These are phyloP conservation scores for Cryptosporidium xiaoi DNA, from an alignment of 169 alveolate genomes.

Conservation along the genomic window DNA sequence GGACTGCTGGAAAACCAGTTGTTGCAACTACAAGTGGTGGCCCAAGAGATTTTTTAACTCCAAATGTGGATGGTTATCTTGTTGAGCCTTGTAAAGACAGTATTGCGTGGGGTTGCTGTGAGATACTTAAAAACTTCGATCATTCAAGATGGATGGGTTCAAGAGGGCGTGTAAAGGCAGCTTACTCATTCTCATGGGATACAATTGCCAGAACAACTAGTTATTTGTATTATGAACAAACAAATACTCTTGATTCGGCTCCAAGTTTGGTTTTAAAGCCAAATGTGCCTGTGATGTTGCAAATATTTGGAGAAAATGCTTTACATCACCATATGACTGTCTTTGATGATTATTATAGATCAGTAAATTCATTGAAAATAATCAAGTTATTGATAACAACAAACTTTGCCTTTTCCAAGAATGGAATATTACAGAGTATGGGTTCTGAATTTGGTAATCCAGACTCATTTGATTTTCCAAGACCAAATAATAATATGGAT, in stretches of 20 bases:
- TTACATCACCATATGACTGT: slow-evolving; percentile 81
- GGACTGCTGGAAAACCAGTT: slow-evolving; percentile 85
- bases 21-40: slow-evolving; percentile 86
- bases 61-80: slow-evolving; percentile 78
- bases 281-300: slow-evolving; percentile 32
- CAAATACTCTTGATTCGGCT: slow-evolving; percentile 76
- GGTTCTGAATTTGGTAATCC: slow-evolving; percentile 88
- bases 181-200: slow-evolving; percentile 81
- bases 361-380: slow-evolving; percentile 79
- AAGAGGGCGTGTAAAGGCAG: slow-evolving; percentile 80
- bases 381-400: slow-evolving; percentile 59
- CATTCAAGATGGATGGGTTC: slow-evolving; percentile 82
- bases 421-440: slow-evolving; percentile 83
- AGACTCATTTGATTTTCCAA: slow-evolving; percentile 86
- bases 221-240: slow-evolving; percentile 77
- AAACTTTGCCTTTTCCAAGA: slow-evolving; percentile 79
- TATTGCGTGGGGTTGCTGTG: slow-evolving; percentile 83
- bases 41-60: slow-evolving; percentile 83
- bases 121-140: slow-evolving; percentile 79
- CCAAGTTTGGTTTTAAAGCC: slow-evolving; percentile 56
- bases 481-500: slow-evolving; percentile 83
- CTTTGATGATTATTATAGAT: slow-evolving; percentile 77
- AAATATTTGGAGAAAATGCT: slow-evolving; percentile 67
- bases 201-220: slow-evolving; percentile 78
- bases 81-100: slow-evolving; percentile 84